Evolutionary conservation across 2,329 filamentous ascomycete genomes (phyloP).

Genomic region (Xylaria sp.): DNA sequence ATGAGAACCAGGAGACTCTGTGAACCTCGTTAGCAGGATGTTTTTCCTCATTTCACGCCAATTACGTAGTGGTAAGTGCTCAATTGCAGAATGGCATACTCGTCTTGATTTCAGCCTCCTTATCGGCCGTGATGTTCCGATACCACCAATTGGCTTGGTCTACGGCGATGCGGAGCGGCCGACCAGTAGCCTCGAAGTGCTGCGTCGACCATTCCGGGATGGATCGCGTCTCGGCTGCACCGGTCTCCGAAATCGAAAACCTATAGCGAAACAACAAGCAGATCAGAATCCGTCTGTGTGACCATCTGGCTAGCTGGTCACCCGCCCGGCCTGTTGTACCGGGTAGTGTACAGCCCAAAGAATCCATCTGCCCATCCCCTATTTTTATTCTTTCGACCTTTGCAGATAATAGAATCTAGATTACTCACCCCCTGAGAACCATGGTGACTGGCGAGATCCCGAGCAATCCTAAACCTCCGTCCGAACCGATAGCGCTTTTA

Average conservation of each 20-base stretch:
- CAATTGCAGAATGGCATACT: conserved; percentile 28
- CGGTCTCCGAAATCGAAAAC: conserved; percentile 39
- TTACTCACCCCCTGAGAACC: conserved; percentile 36
- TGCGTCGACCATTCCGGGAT: conserved; percentile 42
- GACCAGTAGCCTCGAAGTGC: conserved; percentile 38
- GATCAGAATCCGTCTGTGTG: not conserved
- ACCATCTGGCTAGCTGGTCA: not conserved
- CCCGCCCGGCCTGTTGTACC: no score
- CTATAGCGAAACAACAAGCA: conserved; percentile 16
- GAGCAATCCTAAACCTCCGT: not conserved
- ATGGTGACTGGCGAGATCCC: conserved; percentile 14
- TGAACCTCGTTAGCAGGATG: conserved; percentile 29
- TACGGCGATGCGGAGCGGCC: conserved; percentile 45
- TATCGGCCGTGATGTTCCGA: conserved; percentile 37
- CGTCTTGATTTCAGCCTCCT: conserved; percentile 35
- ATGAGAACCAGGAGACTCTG: conserved; percentile 41
- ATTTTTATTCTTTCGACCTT: not conserved
- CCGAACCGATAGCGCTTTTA: not conserved
- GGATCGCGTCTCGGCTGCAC: conserved; percentile 30
- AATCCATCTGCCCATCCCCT: not conserved
- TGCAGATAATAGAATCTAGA: no score
- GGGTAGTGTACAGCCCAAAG: not conserved
- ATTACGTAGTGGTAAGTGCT: not conserved
- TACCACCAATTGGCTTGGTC: conserved; percentile 43
- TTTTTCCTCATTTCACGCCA: not conserved